Base-by-base conservation (phyloP, 345 rosid genomes). In the Salix dunnii region DNA sequence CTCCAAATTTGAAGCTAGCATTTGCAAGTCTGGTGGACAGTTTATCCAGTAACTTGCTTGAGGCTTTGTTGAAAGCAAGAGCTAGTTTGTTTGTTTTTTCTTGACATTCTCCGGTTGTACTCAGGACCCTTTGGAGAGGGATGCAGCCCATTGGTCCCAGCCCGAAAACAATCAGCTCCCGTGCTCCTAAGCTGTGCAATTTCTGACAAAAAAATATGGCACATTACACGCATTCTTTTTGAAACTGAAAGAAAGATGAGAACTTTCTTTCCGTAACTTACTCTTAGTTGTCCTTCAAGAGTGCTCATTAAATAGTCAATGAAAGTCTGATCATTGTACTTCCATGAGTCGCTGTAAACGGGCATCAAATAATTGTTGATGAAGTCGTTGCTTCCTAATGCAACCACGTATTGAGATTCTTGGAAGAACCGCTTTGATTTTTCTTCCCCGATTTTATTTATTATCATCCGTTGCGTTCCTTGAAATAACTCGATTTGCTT, bases 351-450 rank as follows among this genome's bases (percentile, higher is more conserved):
- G 27, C 89, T 83, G 73, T 91, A 90, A 74, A 96, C 89, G 3
- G 98, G 98, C 91, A 92, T 93, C 78, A 96, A 85, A 87, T 89
- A 96, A 79, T 96, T 93, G 90, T 96, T 96, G 23, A 96, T 96
- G 90, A 93, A 96, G 90, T 96, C 99, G 78, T 96, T 96, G 85
- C 98, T 96, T 31, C 99, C 99, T 64, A 96, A 75, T 25, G 99
- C 97, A 40, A 92, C 96, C 30, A 96, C 96, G 42, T 89, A 96
- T 68, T 82, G 68, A 2, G 89, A 88, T 28, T 87, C 88, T 75
- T 84, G 83, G 78, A 96, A 92, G 89, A 96, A 96, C 64, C 89
- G 82, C 1, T 85, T 76, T n/a, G 93, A 91, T 58, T 78, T 89
- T 73, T 82, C 71, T 13, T 72, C 46, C 28, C 94, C 97, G 9